Evolutionary conservation across 306 rosid species (phyloP).

Genomic region (Vachellia pachyceras): DNA sequence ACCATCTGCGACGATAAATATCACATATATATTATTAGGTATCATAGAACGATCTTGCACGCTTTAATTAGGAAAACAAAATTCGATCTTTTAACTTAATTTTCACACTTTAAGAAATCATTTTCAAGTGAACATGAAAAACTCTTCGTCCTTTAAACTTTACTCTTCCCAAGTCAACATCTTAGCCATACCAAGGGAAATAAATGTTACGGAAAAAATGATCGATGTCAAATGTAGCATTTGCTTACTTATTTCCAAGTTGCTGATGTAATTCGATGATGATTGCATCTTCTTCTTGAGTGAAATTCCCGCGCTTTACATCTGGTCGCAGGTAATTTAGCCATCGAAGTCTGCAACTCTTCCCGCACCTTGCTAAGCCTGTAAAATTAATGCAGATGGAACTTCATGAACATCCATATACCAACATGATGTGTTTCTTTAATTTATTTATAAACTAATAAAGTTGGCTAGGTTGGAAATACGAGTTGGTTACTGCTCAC

Average conservation of each 20-base stretch:
- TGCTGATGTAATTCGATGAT: conserved; percentile 62
- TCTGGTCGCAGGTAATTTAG: conserved; percentile 66
- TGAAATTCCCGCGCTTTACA: conserved; percentile 64
- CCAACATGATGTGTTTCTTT: background rate
- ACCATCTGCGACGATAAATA: conserved; percentile 53
- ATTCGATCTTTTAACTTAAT: background rate
- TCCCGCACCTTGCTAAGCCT: conserved; percentile 79
- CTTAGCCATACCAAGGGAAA: background rate
- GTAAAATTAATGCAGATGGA: background rate
- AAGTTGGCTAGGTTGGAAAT: too few relatives aligned
- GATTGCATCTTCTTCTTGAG: conserved; percentile 53
- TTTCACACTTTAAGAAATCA: background rate
- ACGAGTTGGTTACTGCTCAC: background rate
- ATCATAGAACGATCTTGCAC: background rate
- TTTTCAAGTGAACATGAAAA: background rate
- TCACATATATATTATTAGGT: background rate
- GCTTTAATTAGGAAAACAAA: too few relatives aligned
- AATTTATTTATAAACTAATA: background rate
- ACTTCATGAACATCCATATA: background rate
- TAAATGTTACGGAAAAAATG: background rate
- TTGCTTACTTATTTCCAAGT: conserved; percentile 67
- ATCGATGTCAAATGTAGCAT: background rate
- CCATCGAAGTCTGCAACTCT: conserved; percentile 90
- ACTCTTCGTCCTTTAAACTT: background rate
- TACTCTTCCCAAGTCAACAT: background rate